Base-by-base conservation (phyloP, 164 flowering plant species). In the Saururus chinensis region DNA sequence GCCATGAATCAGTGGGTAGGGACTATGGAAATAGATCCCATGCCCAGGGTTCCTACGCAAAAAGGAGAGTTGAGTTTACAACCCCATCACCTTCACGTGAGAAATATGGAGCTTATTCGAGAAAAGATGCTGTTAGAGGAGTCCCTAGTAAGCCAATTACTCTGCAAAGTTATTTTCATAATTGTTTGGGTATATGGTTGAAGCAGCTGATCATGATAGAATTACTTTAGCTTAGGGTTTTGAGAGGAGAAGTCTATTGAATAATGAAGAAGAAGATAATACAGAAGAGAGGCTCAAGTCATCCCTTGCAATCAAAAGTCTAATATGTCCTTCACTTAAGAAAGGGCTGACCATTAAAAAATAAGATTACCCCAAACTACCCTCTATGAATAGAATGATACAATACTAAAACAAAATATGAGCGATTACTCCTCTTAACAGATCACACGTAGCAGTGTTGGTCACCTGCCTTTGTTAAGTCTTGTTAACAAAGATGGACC, bases 61-160 rank as follows among this genome's bases (percentile, higher is more conserved):
- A 41, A 20, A 60, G 76, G 51, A 68, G 26, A 30, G 67, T 56
- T 53, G 71, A 53, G 40, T 57, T 56, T 21, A 57, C 60, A 51
- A 41, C 58, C 42, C 65, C 58, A 54, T 25, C 55, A 1, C 62
- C 73, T 64, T 68, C 67, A 19, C 57, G 4, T 35, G 68, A 65
- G 45, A 66, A 40, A 52, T 63, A 63, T 58, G 60, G 40, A 48
- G 40, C 63, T 35, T 59, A 63, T 40, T 63, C 26, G 26, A 63
- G 68, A 56, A 70, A 67, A 52, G 63, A 53, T 30, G n/a, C 59
- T 53, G 53, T 62, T 30, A 66, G 53, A 25, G 60, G 48, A 40
- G 51, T 22, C 42, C 60, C 73, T 23, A 21, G 76, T 73, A 73
- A 56, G 73, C 41, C 35, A 55, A 13, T 23, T 10, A 23, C 3